Evolutionary conservation across 768 basidiomycete genomes (phyloP).

Genomic region (Suillus tomentosus): DNA sequence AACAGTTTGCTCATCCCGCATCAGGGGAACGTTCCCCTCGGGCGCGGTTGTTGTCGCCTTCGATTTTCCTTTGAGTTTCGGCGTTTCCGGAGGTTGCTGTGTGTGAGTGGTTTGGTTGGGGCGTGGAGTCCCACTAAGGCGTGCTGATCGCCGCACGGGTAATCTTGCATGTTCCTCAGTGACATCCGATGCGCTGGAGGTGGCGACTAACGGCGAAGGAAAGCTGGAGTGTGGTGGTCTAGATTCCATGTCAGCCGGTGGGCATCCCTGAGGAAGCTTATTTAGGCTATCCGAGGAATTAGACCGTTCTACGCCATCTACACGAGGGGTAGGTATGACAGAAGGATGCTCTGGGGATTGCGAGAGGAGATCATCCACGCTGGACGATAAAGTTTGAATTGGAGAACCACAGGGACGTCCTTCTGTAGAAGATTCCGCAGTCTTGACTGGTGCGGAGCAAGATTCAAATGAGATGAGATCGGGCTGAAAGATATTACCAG

Average conservation of each 20-base stretch:
- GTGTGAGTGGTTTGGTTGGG: slow-evolving; percentile 12
- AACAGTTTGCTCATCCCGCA: background rate
- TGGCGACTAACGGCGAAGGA: slow-evolving; percentile 10
- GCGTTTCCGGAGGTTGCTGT: slow-evolving; percentile 21
- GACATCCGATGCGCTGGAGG: slow-evolving; percentile 4
- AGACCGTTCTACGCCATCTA: slow-evolving; percentile 13
- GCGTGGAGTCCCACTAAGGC: slow-evolving; percentile 37
- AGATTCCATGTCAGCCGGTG: background rate
- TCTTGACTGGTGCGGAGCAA: slow-evolving; percentile 32
- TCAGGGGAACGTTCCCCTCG: background rate
- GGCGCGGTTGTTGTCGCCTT: slow-evolving; percentile 18
- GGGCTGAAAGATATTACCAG: slow-evolving; percentile 20
- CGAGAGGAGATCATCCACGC: slow-evolving; percentile 27
- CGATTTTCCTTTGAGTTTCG: slow-evolving; percentile 25
- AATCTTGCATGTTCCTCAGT: slow-evolving; percentile 15
- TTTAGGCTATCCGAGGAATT: slow-evolving; percentile 1
- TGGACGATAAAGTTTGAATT: slow-evolving; percentile 19
- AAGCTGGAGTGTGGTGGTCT: background rate
- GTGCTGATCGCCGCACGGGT: slow-evolving; percentile 41
- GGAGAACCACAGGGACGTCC: slow-evolving; percentile 8
- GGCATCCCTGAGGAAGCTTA: slow-evolving; percentile 4
- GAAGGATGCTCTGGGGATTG: slow-evolving; percentile 20
- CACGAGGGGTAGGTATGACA: slow-evolving; percentile 6
- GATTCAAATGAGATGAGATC: slow-evolving; percentile 48
- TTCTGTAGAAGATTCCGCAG: slow-evolving; percentile 7